Evolutionary conservation across 495 filamentous ascomycete genomes (phyloP).

Genomic region (Beverwykella pulmonaria): DNA sequence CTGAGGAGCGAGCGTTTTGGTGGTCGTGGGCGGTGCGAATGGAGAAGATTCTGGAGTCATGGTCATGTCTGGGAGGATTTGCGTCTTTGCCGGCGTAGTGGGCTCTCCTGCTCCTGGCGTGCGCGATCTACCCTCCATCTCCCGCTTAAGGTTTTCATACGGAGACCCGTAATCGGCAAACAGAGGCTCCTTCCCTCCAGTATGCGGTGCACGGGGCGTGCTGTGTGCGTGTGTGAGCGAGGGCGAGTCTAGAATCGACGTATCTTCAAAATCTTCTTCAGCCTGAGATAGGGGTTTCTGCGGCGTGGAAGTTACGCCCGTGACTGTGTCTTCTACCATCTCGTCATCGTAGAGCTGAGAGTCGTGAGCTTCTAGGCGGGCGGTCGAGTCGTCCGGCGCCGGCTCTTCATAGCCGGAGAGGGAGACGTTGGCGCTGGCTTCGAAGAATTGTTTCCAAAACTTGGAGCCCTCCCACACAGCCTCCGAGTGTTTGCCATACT

Average conservation of each 20-base stretch:
- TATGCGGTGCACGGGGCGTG: conserved; percentile 42
- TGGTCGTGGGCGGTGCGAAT: conserved; percentile 42
- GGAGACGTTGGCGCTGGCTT: conserved; percentile 94
- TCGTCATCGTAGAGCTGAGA: conserved; percentile 47
- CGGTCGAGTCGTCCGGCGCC: conserved; percentile 55
- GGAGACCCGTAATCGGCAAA: conserved; percentile 67
- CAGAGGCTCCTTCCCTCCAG: conserved; percentile 46
- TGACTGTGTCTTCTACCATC: conserved; percentile 42
- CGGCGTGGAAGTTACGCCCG: conserved; percentile 36
- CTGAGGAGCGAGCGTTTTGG: conserved; percentile 18
- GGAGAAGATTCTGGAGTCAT: conserved; percentile 53
- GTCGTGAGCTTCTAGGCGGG: conserved; percentile 53
- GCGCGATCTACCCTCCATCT: conserved; percentile 51
- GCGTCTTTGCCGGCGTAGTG: conserved; percentile 49
- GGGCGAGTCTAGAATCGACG: conserved; percentile 58
- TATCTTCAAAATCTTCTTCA: conserved; percentile 51
- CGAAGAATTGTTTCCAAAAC: conserved; percentile 99
- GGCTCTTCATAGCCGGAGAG: conserved; percentile 93
- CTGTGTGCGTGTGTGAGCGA: conserved; percentile 49
- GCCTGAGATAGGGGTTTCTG: conserved; percentile 37
- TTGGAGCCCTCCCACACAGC: conserved; percentile 97
- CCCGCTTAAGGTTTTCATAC: conserved; percentile 66
- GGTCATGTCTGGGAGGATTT: conserved; percentile 58
- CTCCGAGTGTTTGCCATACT: conserved; percentile 91
- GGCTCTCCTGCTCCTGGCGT: conserved; percentile 16